Conservation (phyloP, 148 eudicot species). For the Agrostemma githago region DNA sequence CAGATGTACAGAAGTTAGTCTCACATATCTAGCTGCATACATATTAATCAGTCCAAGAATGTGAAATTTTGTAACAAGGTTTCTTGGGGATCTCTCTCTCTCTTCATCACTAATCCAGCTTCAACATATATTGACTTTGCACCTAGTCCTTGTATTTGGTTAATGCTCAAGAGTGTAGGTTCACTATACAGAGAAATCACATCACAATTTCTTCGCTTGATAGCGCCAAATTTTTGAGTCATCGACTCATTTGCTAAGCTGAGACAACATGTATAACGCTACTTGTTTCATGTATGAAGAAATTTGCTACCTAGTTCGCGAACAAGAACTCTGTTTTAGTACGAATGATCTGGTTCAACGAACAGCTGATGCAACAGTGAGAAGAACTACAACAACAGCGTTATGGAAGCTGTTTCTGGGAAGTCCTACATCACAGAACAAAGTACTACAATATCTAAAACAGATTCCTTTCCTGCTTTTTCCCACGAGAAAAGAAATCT, state of each 20-base stretch:
- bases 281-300: background rate
- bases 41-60: constrained; percentile 9
- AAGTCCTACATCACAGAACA: constrained; percentile 1
- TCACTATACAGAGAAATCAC: background rate
- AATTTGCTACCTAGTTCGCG: background rate
- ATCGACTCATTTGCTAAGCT: background rate
- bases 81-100: constrained; percentile 10
- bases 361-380: background rate
- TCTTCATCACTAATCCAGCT: constrained; percentile 13
- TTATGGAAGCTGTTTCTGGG: background rate
- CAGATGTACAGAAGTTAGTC: constrained; percentile 28
- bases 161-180: background rate
- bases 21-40: constrained; percentile 24
- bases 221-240: background rate
- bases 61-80: constrained; percentile 8
- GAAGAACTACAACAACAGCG: background rate
- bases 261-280: background rate
- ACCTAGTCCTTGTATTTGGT: background rate
- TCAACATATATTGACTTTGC: background rate
- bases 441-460: constrained; percentile 11
- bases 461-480: constrained; percentile 14
- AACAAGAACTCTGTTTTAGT: background rate
- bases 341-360: too few species aligned
- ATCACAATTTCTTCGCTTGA: background rate
- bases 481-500: constrained; percentile 1